Evolutionary conservation across 176 grass and related monocot species (phyloP).

Genomic region (Oryza australiensis): DNA sequence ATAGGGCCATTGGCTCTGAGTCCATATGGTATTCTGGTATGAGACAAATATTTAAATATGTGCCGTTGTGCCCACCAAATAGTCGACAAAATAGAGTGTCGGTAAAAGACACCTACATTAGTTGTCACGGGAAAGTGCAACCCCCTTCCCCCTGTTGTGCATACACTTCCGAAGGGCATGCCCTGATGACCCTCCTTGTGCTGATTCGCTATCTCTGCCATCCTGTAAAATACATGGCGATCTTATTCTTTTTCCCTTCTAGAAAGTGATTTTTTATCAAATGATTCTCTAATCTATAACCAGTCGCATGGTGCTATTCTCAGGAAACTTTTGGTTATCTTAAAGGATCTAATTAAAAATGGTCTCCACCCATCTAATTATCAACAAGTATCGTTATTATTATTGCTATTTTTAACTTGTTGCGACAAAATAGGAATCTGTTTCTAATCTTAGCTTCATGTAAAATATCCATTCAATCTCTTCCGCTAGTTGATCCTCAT

Average conservation of each 20-base stretch:
- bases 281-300: background rate
- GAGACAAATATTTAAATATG: background rate
- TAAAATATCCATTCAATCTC: background rate
- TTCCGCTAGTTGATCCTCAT: background rate
- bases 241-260: background rate
- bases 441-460: background rate
- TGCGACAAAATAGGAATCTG: background rate
- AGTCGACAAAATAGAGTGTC: background rate
- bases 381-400: background rate
- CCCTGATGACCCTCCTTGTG: too few species aligned
- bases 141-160: background rate
- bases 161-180: too few species aligned
- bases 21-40: background rate
- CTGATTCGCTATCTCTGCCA: too few species aligned
- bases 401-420: conserved; percentile 7
- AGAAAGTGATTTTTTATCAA: background rate
- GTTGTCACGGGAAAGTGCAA: background rate
- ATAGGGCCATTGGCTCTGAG: background rate
- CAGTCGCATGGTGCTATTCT: background rate
- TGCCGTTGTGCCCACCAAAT: background rate
- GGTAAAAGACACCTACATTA: too few species aligned
- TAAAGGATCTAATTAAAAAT: background rate
- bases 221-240: background rate
- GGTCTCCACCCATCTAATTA: background rate
- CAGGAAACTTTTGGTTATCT: background rate